phyloP scores from a whole-genome alignment of 2,329 filamentous ascomycete genomes.

The Teratosphaeria pseudoeucalypti region DNA sequence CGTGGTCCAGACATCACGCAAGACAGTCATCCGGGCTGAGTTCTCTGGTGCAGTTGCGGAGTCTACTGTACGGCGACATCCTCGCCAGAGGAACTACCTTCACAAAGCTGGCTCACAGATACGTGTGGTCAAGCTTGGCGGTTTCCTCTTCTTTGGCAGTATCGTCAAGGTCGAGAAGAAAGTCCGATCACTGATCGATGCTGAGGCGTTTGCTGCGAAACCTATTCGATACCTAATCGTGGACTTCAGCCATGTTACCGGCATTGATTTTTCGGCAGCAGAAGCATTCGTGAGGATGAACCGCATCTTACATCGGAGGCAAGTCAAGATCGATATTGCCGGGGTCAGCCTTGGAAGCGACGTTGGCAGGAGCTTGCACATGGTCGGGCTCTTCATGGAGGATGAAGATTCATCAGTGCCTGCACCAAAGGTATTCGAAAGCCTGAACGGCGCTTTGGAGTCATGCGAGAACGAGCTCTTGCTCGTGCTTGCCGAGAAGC shows the following conservation, averaged over 20 bases:
- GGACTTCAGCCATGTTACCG: conserved; percentile 80
- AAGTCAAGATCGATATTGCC: conserved; percentile 72
- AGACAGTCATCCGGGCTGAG: conserved; percentile 79
- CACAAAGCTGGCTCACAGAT: conserved; percentile 79
- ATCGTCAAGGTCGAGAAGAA: conserved; percentile 91
- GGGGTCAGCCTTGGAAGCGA: conserved; percentile 67
- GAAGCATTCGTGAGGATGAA: conserved; percentile 93
- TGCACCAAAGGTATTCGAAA: conserved; percentile 59
- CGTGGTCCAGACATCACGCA: conserved; percentile 80
- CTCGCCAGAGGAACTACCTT: conserved; percentile 77
- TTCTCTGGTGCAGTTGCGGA: conserved; percentile 83
- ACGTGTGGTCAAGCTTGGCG: conserved; percentile 79
- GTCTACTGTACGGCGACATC: conserved; percentile 85
- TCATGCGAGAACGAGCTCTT: conserved; percentile 91
- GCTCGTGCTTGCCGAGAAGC: conserved; percentile 34
- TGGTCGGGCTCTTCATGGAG: conserved; percentile 70
- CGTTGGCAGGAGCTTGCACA: conserved; percentile 67
- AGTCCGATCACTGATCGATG: conserved; percentile 71
- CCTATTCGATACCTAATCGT: conserved; percentile 86
- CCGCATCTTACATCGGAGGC: conserved; percentile 65
- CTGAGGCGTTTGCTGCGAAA: conserved; percentile 63
- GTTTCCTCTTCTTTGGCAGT: conserved; percentile 47
- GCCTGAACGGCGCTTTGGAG: conserved; percentile 87
- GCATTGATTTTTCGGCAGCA: conserved; percentile 89
- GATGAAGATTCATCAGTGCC: conserved; percentile 51